Conservation (phyloP, 257 asterid genomes). For the Solanum bulbocastanum region DNA sequence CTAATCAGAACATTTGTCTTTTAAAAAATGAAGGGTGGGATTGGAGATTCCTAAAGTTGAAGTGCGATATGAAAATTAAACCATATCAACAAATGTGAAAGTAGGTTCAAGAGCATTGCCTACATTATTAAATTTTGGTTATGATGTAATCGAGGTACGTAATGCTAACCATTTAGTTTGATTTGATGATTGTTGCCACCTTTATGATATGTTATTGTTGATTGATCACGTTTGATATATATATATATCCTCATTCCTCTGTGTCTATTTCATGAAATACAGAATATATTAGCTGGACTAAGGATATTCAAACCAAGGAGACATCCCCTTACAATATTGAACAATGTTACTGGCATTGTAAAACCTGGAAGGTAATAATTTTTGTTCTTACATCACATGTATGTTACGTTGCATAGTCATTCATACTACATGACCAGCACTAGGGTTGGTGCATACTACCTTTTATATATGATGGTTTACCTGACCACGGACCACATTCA, state of each 20-base stretch:
- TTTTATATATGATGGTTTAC: neutral
- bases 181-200: neutral
- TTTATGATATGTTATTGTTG: neutral
- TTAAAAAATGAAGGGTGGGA: constrained; percentile 32
- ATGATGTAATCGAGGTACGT: constrained; percentile 53
- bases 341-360: constrained; percentile 53
- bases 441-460: neutral
- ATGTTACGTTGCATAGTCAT: neutral
- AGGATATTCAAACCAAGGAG: constrained; percentile 40
- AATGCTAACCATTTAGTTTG: neutral
- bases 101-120: constrained; percentile 84
- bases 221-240: neutral
- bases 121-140: constrained; percentile 54
- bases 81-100: constrained; percentile 51
- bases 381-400: neutral
- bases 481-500: neutral
- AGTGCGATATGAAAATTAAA: constrained; percentile 60
- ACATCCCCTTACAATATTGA: constrained; percentile 49
- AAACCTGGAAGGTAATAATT: constrained; percentile 66
- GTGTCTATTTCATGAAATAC: constrained; percentile 5
- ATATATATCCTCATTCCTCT: neutral
- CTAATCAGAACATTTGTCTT: neutral
- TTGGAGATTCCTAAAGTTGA: constrained; percentile 67
- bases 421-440: neutral
- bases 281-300: constrained; percentile 42